Base-by-base conservation (phyloP, 306 rosid genomes). In the Crotalaria pallida region DNA sequence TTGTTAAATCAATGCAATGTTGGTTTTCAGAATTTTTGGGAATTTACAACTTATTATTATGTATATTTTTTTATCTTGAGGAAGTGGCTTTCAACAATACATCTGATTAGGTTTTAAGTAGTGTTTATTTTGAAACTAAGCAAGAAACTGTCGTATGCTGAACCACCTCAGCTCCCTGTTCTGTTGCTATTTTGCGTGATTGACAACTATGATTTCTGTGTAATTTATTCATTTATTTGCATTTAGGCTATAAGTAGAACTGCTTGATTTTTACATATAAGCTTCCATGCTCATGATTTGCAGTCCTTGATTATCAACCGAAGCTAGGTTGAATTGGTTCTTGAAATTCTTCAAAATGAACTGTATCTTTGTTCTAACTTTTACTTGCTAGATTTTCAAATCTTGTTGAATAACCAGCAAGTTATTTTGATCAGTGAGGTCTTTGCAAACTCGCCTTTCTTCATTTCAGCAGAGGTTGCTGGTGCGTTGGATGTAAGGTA, bases 371-470 rank as follows among this genome's bases (percentile, higher is more conserved):
- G 15, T 50, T 73, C 44, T 50, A 33, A 68, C 40, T 24, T 43
- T 9, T 69, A 23, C 49, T 60, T 60, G 67, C 56, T 67, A 44
- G 61, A 31, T 57, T 62, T 66, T 9, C 34, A 41, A 50, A 75
- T 73, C 70, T 38, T 71, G 19, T 69, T 79, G 53, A 66, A 69
- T 79, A 47, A 77, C 75, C 56, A 53, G 64, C 58, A 18, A 26
- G n/a, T 71, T 69, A 34, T 62, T 83, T 78, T 75, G 26, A 61
- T 65, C 84, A 94, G 99, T 17, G 96, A 73, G 79, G 97, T 94
- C 69, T 91, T 91, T 79, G 94, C 92, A 71, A 87, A 88, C 76
- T 74, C 99, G 4, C 99, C 99, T 17, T 94, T 94, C 84, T 91
- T 94, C 75, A 89, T 94, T 76, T 78, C 99, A 52, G 99, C 99